Percentiles rank a stretch among this genome's conserved stretches.
These are phyloP conservation scores for Chamaecrista fasciculata DNA, from an alignment of 306 rosid species.

Conservation along the genomic window DNA sequence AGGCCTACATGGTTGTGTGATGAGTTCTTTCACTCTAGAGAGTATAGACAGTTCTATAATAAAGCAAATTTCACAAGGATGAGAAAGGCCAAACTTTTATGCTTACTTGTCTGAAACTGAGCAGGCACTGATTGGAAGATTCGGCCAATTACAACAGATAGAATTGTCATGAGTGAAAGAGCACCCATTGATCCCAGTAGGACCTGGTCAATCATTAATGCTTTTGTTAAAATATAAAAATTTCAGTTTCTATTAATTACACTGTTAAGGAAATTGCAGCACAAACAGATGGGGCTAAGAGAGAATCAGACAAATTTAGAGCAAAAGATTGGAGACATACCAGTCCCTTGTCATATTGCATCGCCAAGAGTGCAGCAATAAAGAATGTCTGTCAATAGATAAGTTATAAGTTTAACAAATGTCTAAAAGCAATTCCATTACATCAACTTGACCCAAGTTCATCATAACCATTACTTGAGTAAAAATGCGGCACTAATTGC, in stretches of 20 bases:
- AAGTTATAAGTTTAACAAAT: constrained; percentile 10
- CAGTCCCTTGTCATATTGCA: constrained; percentile 92
- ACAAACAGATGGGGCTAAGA: not conserved
- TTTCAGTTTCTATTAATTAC: not conserved
- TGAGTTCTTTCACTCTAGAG: constrained; percentile 10
- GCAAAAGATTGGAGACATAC: constrained; percentile 43
- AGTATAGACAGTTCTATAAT: constrained; percentile 18
- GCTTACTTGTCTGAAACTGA: constrained; percentile 97
- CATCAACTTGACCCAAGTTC: not conserved
- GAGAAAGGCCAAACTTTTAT: constrained; percentile 22
- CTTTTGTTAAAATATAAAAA: constrained; percentile 28
- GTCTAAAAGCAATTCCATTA: not conserved
- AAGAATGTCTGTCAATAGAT: constrained; percentile 82
- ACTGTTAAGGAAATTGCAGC: not conserved
- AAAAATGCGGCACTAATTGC: no score
- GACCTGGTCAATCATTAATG: constrained; percentile 57
- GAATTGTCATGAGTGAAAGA: constrained; percentile 79
- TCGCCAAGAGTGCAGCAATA: constrained; percentile 97
- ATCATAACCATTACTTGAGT: no score
- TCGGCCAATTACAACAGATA: constrained; percentile 85
- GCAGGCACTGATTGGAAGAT: constrained; percentile 95
- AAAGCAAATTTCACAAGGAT: constrained; percentile 17
- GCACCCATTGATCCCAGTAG: constrained; percentile 89
- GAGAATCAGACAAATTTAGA: not conserved
- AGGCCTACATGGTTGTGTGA: not conserved